Evolutionary conservation across 495 filamentous ascomycete species (phyloP), one percentile per base, ranked within the genome.

Genomic region (Darksidea phi): DNA sequence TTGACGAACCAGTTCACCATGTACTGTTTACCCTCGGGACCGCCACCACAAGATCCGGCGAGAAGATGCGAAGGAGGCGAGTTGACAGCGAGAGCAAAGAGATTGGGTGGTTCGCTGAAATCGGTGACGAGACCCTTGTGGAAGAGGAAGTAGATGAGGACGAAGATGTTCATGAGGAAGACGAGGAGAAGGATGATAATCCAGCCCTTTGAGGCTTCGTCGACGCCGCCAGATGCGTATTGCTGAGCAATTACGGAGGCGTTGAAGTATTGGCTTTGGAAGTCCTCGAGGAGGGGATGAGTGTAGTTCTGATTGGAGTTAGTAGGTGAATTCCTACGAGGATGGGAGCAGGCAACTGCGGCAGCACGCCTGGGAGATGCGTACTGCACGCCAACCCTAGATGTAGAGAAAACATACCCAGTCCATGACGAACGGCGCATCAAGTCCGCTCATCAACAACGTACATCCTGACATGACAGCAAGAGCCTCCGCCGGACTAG

Each of bases 81-180:
- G 68, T 89, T 89, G 26, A 91, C 71, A 1, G 87, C 82, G 0
- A 91, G 71, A 0, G 84, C 72, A 68, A 91, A 91, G 0, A 90
- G 71, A 61, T 90, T 89, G 49, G 81, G 80, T 1, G 87, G 87
- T 59, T 92, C 88, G 13, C 85, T 88, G 72, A 86, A 90, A 70
- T 91, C 88, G 11, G 84, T 87, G 15, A 89, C 76, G 42, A 87
- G 84, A 17, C 80, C 79, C 0, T 77, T 75, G 49, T 73, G 73
- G 47, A 68, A 58, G 51, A 82, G 46, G 63, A 86, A 74, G 69
- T 85, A 86, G 5, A 74, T 61, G n/a, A 90, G 73, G 50, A 83
- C 84, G 26, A 83, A 72, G 38, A 82, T 66, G 68, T 87, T 88
- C 47, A 84, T 82, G 50, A 82, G 54, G 71, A 89, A 88, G 3